Evolutionary conservation across 495 filamentous ascomycete genomes (phyloP).

Genomic region (Recurvomyces mirabilis): DNA sequence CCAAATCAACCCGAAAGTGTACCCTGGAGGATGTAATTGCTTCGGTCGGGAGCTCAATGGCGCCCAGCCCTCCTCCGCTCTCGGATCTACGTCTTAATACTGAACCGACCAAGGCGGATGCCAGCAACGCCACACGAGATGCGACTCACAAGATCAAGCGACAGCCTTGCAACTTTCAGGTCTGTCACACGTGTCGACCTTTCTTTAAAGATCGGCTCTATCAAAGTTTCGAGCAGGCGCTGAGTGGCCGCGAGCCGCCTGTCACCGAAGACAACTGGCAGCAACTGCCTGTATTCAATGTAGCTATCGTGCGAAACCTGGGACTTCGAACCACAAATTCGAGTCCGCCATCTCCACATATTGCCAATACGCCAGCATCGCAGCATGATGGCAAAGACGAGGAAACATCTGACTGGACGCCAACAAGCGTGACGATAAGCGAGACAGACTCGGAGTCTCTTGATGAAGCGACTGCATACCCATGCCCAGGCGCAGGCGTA

Average conservation of each 20-base stretch:
- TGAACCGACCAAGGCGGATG: slow-evolving; percentile 4
- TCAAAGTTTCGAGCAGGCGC: slow-evolving; percentile 27
- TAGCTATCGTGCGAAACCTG: slow-evolving; percentile 20
- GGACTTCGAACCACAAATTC: slow-evolving; percentile 12
- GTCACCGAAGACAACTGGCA: slow-evolving; percentile 21
- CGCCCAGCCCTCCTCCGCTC: neutral
- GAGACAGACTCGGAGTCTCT: slow-evolving; percentile 1
- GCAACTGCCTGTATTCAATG: slow-evolving; percentile 20
- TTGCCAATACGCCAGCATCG: too few species aligned
- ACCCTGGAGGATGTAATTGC: slow-evolving; percentile 5
- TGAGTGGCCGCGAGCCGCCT: slow-evolving; percentile 17
- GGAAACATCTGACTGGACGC: slow-evolving; percentile 15
- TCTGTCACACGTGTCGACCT: slow-evolving; percentile 30
- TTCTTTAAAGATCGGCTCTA: slow-evolving; percentile 30
- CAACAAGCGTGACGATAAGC: slow-evolving; percentile 9
- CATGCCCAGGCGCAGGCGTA: slow-evolving; percentile 15
- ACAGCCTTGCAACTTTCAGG: slow-evolving; percentile 22
- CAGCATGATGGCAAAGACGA: slow-evolving; percentile 10
- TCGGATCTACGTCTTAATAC: neutral
- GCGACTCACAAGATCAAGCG: slow-evolving; percentile 1
- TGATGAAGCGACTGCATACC: slow-evolving; percentile 4
- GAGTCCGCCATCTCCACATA: neutral
- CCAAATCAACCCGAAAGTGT: neutral
- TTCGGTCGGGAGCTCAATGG: slow-evolving; percentile 1
- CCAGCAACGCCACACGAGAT: neutral